These are phyloP conservation scores for Chrysanthemum lavandulifolium DNA, from an alignment of 129 eudicot species.

Conservation along the genomic window DNA sequence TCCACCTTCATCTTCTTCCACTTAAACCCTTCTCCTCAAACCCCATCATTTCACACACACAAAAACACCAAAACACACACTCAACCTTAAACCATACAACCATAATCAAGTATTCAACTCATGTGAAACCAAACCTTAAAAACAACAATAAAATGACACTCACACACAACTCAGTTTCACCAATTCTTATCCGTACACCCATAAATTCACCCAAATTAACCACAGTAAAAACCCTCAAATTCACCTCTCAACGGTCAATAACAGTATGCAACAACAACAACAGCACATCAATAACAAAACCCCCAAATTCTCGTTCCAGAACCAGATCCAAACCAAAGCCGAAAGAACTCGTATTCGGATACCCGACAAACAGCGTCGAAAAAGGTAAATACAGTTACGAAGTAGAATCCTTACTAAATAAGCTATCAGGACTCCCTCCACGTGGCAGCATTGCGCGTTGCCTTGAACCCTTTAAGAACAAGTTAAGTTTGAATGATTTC, in stretches of 20 bases:
- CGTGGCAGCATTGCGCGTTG: conserved; percentile 94
- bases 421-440: conserved; percentile 84
- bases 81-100: conserved; percentile 23
- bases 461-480: conserved; percentile 76
- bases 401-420: conserved; percentile 81
- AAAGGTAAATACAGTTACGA: conserved; percentile 89
- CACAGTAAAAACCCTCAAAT: not conserved
- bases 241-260: too few species aligned
- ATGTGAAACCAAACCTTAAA: conserved; percentile 33
- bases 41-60: conserved; percentile 23
- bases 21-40: conserved; percentile 25
- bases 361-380: conserved; percentile 70
- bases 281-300: conserved; percentile 9
- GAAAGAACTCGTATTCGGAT: conserved; percentile 67
- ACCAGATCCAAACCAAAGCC: conserved; percentile 54
- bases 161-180: conserved; percentile 40
- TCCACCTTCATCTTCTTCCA: conserved; percentile 24
- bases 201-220: not conserved
- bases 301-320: conserved; percentile 35
- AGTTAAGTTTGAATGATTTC: conserved; percentile 72
- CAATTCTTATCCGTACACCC: conserved; percentile 34
- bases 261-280: too few species aligned
- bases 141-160: conserved; percentile 41
- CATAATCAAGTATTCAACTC: conserved; percentile 21
- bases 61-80: conserved; percentile 6